Base-by-base conservation (phyloP, 495 filamentous ascomycete species). In the Daldinia decipiens region DNA sequence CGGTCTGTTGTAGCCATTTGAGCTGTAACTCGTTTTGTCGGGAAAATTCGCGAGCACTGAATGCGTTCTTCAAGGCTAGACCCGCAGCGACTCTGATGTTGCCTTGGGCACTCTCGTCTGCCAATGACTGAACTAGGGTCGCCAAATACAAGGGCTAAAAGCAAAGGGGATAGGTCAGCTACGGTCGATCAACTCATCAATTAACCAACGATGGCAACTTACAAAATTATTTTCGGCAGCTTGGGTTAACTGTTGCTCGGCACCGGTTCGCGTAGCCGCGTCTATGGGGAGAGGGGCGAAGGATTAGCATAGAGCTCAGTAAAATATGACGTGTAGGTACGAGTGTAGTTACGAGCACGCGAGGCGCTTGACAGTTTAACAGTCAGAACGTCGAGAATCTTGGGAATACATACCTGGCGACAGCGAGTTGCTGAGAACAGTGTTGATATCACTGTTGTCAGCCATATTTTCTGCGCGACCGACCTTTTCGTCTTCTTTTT, bases 61-160 rank as follows among this genome's bases (percentile, higher is more conserved):
- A 97, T 73, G 95, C 89, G 84, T 99, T 99, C 84, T 99, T 99
- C 75, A 99, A 82, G 53, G 95, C 94, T 72, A 99, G 88, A 91
- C 93, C 95, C 63, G 95, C 95, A 62, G 95, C 94, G 60, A 90
- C 89, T 85, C 95, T 90, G 73, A 97, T 93, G 79, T 92, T 90
- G 50, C 92, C 83, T 67, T 92, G 86, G 71, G 91, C 88, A 62
- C 87, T 86, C 71, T 98, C 96, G 82, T 97, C 97, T 73, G 94
- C 94, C 70, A 99, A 89, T 79, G 95, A 93, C 81, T 92, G 89
- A 57, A 92, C 93, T 72, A 99, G 91, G 62, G 94, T 95, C 68
- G 89, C 85, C 64, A 99, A 88, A 82, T 99, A 99, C 80, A 87
- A 86, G 65, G 95, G 88, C 95, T 99, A 69, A 70, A 74, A 53